Evolutionary conservation across 2,329 filamentous ascomycete species (phyloP).

Genomic region (Knufia fluminis): DNA sequence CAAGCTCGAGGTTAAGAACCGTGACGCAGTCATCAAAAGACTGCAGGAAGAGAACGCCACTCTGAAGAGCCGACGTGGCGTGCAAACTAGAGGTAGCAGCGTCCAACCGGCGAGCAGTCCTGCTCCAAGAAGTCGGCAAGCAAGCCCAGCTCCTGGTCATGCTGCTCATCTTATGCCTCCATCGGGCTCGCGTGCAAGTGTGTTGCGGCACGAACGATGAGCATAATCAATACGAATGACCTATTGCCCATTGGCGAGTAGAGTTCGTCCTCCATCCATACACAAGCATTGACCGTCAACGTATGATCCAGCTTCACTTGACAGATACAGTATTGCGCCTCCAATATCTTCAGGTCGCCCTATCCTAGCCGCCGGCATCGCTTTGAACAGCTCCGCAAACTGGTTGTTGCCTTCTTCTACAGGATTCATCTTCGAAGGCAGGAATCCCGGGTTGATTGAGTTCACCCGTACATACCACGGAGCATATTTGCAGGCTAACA

Average conservation of each 20-base stretch:
- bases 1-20: conserved; percentile 28
- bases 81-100: conserved; percentile 24
- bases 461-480: conserved; percentile 37
- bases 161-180: conserved; percentile 7
- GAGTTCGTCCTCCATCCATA: conserved; percentile 33
- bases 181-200: conserved; percentile 6
- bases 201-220: conserved; percentile 7
- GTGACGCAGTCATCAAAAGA: conserved; percentile 32
- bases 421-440: conserved; percentile 39
- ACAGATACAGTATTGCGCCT: conserved; percentile 36
- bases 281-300: conserved; percentile 33
- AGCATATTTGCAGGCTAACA: conserved; percentile 42
- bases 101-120: conserved; percentile 23
- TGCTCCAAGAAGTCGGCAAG: conserved; percentile 19
- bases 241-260: conserved; percentile 34
- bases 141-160: conserved; percentile 17
- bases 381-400: conserved; percentile 34
- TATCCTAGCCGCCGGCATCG: conserved; percentile 32
- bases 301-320: conserved; percentile 35
- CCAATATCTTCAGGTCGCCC: conserved; percentile 35
- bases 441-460: conserved; percentile 39
- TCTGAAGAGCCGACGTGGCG: conserved; percentile 30
- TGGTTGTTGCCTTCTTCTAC: conserved; percentile 34
- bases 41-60: conserved; percentile 39
- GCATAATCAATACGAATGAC: too few relatives aligned